phyloP scores from a whole-genome alignment of 768 basidiomycete species.

The Suillus subalutaceus region DNA sequence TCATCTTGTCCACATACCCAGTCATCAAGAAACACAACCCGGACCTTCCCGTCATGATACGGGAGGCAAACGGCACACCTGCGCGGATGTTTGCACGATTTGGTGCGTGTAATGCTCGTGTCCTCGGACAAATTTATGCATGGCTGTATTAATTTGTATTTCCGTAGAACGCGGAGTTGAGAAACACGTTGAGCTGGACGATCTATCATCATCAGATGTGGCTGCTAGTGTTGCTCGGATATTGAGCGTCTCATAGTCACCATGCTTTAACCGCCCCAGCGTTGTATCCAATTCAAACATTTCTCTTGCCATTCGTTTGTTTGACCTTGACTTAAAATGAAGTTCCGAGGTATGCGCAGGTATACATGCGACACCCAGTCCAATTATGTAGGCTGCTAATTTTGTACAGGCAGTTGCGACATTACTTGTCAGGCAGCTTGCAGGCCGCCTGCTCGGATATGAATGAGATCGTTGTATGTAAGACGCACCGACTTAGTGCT shows the following conservation, averaged over 20 bases:
- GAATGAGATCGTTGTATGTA: background rate
- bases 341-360: background rate
- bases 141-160: slow-evolving; percentile 21
- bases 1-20: slow-evolving; percentile 75
- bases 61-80: slow-evolving; percentile 79
- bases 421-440: background rate
- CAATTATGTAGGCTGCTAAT: background rate
- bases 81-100: slow-evolving; percentile 85
- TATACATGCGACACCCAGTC: background rate
- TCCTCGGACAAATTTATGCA: slow-evolving; percentile 11
- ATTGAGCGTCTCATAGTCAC: slow-evolving; percentile 38
- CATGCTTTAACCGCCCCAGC: slow-evolving; percentile 1
- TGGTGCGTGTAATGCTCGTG: slow-evolving; percentile 53
- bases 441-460: background rate
- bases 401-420: background rate
- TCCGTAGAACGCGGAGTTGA: slow-evolving; percentile 75
- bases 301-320: background rate
- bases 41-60: slow-evolving; percentile 80
- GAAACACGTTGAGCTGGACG: slow-evolving; percentile 79
- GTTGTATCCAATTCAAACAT: slow-evolving; percentile 7
- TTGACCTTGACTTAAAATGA: background rate
- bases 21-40: slow-evolving; percentile 82
- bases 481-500: background rate
- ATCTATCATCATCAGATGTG: slow-evolving; percentile 72
- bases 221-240: slow-evolving; percentile 70